These are phyloP conservation scores for Stereum hirsutum DNA, from an alignment of 1,284 basidiomycete genomes.

Conservation along the genomic window DNA sequence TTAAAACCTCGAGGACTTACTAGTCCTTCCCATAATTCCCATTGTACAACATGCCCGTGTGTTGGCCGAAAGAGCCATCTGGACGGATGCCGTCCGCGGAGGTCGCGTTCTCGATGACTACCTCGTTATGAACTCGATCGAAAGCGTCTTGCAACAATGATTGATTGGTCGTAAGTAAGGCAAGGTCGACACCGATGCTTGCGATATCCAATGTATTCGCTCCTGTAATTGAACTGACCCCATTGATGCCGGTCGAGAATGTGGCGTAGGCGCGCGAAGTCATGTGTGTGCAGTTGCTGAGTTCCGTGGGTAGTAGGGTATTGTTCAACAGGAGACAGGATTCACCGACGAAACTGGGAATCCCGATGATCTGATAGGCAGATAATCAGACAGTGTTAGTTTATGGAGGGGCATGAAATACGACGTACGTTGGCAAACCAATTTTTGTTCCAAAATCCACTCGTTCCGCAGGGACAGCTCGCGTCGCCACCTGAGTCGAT, in stretches of 20 bases:
- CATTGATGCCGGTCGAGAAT: conserved; percentile 33
- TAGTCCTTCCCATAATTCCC: conserved; percentile 60
- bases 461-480: conserved; percentile 43
- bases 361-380: conserved; percentile 40
- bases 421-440: conserved; percentile 53
- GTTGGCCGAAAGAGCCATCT: conserved; percentile 58
- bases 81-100: conserved; percentile 48
- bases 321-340: conserved; percentile 24
- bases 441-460: conserved; percentile 59
- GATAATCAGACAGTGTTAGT: background rate
- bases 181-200: conserved; percentile 43
- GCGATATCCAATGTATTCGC: conserved; percentile 53
- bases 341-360: conserved; percentile 44
- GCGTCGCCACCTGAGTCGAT: conserved; percentile 39
- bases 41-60: conserved; percentile 50
- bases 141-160: conserved; percentile 39
- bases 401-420: no score
- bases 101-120: conserved; percentile 32
- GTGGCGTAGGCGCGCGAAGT: conserved; percentile 40
- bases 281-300: conserved; percentile 38
- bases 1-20: conserved; percentile 22
- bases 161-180: conserved; percentile 33
- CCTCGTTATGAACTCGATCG: conserved; percentile 34
- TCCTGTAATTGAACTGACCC: conserved; percentile 41
- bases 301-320: conserved; percentile 3